Conservation (phyloP, 306 rosid species). For the Sicyos baderoa region DNA sequence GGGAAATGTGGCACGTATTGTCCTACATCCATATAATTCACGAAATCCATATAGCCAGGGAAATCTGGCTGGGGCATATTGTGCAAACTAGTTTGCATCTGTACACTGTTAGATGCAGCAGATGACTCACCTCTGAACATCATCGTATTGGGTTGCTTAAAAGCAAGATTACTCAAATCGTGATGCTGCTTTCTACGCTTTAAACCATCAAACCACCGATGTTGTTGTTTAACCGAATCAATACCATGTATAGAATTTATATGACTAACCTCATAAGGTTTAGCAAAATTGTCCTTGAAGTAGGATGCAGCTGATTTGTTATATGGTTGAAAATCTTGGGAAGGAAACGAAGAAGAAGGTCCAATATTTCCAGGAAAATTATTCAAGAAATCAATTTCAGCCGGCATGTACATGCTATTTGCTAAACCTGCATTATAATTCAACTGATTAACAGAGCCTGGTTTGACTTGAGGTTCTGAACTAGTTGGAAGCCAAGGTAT, state of each 20-base stretch:
- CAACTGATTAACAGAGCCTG: constrained; percentile 20
- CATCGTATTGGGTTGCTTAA: constrained; percentile 26
- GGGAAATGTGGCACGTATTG: constrained; percentile 24
- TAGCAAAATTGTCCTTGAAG: constrained; percentile 22
- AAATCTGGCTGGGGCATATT: constrained; percentile 18
- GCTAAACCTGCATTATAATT: constrained; percentile 18
- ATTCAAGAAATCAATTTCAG: constrained; percentile 18
- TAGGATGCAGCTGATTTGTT: constrained; percentile 31
- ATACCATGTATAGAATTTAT: constrained; percentile 31
- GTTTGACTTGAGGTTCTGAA: constrained; percentile 25
- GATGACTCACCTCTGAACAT: constrained; percentile 35
- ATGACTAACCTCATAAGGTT: constrained; percentile 24
- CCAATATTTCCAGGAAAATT: constrained; percentile 24
- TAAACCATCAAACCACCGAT: constrained; percentile 36
- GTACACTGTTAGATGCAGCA: constrained; percentile 17
- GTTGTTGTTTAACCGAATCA: constrained; percentile 33
- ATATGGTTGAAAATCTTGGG: constrained; percentile 30
- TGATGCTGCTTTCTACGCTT: constrained; percentile 38
- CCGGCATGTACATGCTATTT: constrained; percentile 31
- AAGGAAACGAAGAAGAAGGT: constrained; percentile 23
- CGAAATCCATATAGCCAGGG: constrained; percentile 15
- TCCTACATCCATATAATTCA: constrained; percentile 24
- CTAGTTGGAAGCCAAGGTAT: constrained; percentile 54
- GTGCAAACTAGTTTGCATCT: constrained; percentile 24
- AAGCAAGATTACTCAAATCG: constrained; percentile 27